A percentile compares a stretch with the other conserved stretches of the same genome.
Conservation (phyloP, 192 early-diverging fungal genomes). For the Podila horticola region DNA sequence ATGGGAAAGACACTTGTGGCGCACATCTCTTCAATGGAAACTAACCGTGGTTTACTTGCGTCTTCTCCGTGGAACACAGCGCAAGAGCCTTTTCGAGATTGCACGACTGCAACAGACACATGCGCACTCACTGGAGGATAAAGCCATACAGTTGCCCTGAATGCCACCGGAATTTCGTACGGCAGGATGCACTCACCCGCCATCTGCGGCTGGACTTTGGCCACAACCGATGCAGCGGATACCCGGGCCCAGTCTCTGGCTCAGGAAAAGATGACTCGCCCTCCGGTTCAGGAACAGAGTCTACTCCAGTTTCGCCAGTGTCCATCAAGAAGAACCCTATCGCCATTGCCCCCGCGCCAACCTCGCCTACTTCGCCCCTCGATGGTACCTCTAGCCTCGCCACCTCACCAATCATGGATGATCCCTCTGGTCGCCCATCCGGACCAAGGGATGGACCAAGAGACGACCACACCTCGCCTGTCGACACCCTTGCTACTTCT, state of each 20-base stretch:
- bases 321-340: neutral
- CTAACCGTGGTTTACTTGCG: neutral
- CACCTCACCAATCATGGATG: neutral
- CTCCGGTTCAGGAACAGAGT: neutral
- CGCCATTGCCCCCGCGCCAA: neutral
- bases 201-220: constrained; percentile 49
- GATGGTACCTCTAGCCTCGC: neutral
- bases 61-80: constrained; percentile 2
- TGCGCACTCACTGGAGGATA: constrained; percentile 77
- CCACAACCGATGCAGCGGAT: constrained; percentile 48
- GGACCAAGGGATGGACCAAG: too few species aligned
- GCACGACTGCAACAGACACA: constrained; percentile 80
- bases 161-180: constrained; percentile 76
- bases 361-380: constrained; percentile 15
- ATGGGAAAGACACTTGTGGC: neutral
- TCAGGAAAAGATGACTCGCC: neutral
- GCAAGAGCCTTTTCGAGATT: constrained; percentile 70
- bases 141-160: constrained; percentile 81
- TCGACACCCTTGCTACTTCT: too few species aligned
- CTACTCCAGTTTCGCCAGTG: constrained; percentile 10
- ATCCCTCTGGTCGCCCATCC: neutral
- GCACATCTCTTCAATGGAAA: neutral
- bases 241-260: constrained; percentile 34
- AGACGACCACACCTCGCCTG: too few species aligned
- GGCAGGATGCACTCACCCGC: constrained; percentile 46